Evolutionary conservation across 164 flowering plant genomes (phyloP).

Genomic region (Macadamia integrifolia): DNA sequence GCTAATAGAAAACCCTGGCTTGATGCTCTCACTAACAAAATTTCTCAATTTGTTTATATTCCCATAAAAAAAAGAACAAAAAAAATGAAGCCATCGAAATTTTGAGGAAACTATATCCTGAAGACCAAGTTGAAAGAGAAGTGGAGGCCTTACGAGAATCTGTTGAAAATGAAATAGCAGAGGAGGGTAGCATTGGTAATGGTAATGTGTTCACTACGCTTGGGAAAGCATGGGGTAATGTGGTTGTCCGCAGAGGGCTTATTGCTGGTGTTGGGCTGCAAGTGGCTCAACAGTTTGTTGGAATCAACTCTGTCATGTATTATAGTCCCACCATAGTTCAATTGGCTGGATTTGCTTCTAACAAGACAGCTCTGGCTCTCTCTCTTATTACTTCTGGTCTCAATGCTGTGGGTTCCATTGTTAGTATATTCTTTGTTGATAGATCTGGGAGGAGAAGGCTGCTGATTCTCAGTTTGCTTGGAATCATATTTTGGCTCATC

Average conservation of each 20-base stretch:
- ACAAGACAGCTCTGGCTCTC: constrained; percentile 63
- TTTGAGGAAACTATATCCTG: constrained; percentile 57
- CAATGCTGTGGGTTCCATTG: constrained; percentile 65
- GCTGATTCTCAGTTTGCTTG: constrained; percentile 60
- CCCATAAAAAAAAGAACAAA: constrained; percentile 30
- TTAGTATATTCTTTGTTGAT: constrained; percentile 69
- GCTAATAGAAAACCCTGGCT: neutral
- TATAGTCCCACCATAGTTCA: constrained; percentile 79
- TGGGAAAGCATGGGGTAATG: constrained; percentile 36
- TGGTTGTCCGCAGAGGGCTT: constrained; percentile 55
- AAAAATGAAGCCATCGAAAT: constrained; percentile 51
- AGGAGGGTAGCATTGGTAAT: constrained; percentile 32
- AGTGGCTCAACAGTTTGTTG: constrained; percentile 88
- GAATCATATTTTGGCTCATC: constrained; percentile 48
- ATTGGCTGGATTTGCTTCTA: constrained; percentile 88
- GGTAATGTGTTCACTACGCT: constrained; percentile 25
- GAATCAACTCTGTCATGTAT: constrained; percentile 92
- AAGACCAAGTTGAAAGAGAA: constrained; percentile 55
- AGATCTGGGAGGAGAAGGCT: constrained; percentile 66
- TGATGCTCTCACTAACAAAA: neutral
- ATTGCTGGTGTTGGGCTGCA: constrained; percentile 77
- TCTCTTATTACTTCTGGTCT: constrained; percentile 85
- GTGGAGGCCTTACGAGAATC: constrained; percentile 43
- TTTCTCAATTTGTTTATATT: too few species aligned
- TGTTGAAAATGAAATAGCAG: constrained; percentile 49